Conservation (phyloP, 2,329 filamentous ascomycete genomes). For the Elsinoe fawcettii region DNA sequence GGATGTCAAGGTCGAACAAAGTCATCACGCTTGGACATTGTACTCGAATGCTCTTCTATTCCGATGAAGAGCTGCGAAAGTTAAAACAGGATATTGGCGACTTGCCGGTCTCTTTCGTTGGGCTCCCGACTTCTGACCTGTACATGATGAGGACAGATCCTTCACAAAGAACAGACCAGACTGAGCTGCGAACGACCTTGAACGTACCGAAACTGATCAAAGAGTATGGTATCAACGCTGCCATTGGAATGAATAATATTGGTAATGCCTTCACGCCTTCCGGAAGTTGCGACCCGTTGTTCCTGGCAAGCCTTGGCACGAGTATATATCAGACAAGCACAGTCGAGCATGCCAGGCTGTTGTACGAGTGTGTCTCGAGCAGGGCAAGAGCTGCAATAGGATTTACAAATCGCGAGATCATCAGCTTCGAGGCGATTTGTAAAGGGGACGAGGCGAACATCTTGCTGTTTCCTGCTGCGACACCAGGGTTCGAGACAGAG, state of each 20-base stretch:
- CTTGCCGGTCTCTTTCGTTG: constrained; percentile 59
- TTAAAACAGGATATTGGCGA: constrained; percentile 43
- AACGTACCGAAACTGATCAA: constrained; percentile 54
- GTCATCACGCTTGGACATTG: constrained; percentile 60
- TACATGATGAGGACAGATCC: constrained; percentile 57
- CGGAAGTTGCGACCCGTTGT: constrained; percentile 58
- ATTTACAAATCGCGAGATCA: background rate
- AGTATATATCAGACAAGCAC: constrained; percentile 62
- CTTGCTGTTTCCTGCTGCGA: background rate
- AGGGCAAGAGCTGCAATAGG: constrained; percentile 29
- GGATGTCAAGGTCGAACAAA: constrained; percentile 40
- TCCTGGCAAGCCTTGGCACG: constrained; percentile 54
- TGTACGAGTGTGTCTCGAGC: constrained; percentile 45
- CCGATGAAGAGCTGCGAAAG: constrained; percentile 40
- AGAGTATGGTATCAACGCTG: constrained; percentile 50
- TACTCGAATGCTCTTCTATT: constrained; percentile 55
- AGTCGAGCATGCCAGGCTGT: constrained; percentile 47
- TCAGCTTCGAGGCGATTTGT: too few relatives aligned
- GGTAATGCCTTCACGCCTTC: constrained; percentile 68
- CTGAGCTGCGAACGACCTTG: constrained; percentile 50
- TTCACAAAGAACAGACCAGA: constrained; percentile 19
- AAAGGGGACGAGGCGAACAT: background rate
- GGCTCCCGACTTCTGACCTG: constrained; percentile 61
- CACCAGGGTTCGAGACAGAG: background rate
- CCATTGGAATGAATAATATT: constrained; percentile 62